A percentile compares a stretch with the other conserved stretches of the same genome.
Conservation (phyloP, 371 early-diverging fungal genomes). For the Mortierella sp. region DNA sequence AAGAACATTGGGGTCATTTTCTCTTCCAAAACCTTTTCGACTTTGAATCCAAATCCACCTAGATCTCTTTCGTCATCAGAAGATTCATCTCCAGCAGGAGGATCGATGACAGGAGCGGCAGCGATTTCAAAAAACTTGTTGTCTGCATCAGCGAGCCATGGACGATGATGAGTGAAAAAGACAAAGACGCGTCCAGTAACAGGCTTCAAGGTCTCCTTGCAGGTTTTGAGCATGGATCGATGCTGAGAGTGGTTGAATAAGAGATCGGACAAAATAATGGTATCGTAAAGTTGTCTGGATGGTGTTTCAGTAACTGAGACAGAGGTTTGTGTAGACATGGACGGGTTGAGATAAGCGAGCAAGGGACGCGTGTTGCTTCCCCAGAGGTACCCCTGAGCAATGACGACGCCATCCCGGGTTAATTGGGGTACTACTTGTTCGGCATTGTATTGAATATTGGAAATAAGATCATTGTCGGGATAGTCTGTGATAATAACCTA, state of each 20-base stretch:
- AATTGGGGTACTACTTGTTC: conserved; percentile 58
- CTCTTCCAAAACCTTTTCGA: conserved; percentile 75
- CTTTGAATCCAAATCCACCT: conserved; percentile 78
- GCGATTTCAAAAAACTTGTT: conserved; percentile 87
- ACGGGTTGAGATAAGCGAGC: conserved; percentile 55
- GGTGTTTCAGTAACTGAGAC: not conserved
- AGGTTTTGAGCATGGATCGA: conserved; percentile 75
- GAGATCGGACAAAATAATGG: conserved; percentile 90
- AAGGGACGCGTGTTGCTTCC: conserved; percentile 76
- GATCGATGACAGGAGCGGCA: conserved; percentile 60
- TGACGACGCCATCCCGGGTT: conserved; percentile 38
- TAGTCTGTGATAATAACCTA: conserved; percentile 91
- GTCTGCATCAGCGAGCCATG: conserved; percentile 82
- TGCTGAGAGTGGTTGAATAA: conserved; percentile 94
- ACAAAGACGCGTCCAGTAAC: conserved; percentile 71
- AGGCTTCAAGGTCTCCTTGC: conserved; percentile 71
- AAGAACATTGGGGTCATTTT: conserved; percentile 90
- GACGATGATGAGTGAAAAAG: conserved; percentile 78
- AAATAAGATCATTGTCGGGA: conserved; percentile 85
- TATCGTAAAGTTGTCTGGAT: conserved; percentile 69
- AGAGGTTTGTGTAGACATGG: conserved; percentile 12
- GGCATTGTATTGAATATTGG: conserved; percentile 81
- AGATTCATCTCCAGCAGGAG: conserved; percentile 42
- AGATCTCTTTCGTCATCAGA: conserved; percentile 64
- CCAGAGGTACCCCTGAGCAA: conserved; percentile 86